These are phyloP conservation scores for Ramaria sp. DNA, from an alignment of 768 basidiomycete species.

Conservation along the genomic window DNA sequence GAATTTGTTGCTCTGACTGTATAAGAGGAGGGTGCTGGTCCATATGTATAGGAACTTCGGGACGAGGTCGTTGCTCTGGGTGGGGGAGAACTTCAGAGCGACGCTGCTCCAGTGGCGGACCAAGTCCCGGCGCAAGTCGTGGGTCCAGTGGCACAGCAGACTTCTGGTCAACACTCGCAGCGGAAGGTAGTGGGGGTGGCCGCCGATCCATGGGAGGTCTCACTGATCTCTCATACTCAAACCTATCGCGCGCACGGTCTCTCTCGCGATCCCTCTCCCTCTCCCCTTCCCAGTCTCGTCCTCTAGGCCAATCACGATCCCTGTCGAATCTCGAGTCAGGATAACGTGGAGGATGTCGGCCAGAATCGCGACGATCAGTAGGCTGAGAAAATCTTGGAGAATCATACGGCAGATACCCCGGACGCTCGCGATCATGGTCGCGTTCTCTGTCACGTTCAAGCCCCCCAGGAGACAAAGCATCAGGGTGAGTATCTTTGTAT, in stretches of 20 bases:
- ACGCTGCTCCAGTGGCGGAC: neutral
- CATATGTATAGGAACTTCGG: neutral
- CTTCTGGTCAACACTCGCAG: neutral
- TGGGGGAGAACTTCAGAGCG: conserved; percentile 2
- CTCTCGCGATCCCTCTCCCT: conserved; percentile 3
- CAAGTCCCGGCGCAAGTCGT: neutral
- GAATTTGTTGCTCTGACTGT: neutral
- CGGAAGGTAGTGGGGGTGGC: neutral
- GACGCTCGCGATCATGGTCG: conserved; percentile 9
- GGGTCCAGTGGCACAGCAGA: neutral
- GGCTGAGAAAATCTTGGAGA: neutral
- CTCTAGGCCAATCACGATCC: conserved; percentile 8
- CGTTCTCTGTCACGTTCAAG: neutral
- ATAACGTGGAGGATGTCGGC: neutral
- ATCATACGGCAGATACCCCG: conserved; percentile 1
- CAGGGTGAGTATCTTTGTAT: neutral
- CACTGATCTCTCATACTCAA: conserved; percentile 3
- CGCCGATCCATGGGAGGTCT: conserved; percentile 1
- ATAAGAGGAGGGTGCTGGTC: too few species aligned
- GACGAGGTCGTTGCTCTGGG: neutral
- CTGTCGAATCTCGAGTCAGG: conserved; percentile 8
- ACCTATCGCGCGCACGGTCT: neutral
- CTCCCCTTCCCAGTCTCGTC: neutral
- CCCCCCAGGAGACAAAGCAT: neutral
- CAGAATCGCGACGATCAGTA: conserved; percentile 7